A percentile compares a stretch with the other conserved stretches of the same genome.
Conservation (phyloP, 345 rosid genomes). For the Linum lewisii region DNA sequence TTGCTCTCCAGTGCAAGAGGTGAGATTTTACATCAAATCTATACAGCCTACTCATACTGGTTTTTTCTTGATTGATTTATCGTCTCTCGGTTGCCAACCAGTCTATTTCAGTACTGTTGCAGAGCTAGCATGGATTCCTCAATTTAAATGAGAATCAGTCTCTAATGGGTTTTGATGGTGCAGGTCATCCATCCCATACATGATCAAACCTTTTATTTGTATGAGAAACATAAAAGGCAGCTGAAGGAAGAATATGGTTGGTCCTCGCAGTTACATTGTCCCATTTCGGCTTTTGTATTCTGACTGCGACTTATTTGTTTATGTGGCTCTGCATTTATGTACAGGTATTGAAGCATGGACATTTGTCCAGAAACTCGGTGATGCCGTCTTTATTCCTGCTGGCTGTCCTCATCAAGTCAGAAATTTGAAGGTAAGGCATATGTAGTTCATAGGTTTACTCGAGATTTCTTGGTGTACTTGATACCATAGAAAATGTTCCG, state of each 20-base stretch:
- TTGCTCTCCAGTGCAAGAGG: slow-evolving; percentile 4
- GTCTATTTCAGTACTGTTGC: too few species aligned
- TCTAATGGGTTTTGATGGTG: slow-evolving; percentile 3
- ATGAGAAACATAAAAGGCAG: slow-evolving; percentile 39
- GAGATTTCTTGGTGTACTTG: too few species aligned
- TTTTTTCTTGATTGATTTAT: slow-evolving; percentile 7
- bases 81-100: too few species aligned
- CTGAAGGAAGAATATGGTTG: slow-evolving; percentile 51
- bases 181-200: slow-evolving; percentile 55
- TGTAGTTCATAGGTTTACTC: background rate
- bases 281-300: background rate
- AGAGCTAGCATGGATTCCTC: too few species aligned
- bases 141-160: background rate
- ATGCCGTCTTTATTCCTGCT: background rate
- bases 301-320: background rate
- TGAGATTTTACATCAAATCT: background rate
- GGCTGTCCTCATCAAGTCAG: slow-evolving; percentile 6
- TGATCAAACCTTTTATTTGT: slow-evolving; percentile 44
- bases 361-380: slow-evolving; percentile 1
- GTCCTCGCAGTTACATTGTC: background rate
- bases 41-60: background rate
- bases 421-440: background rate
- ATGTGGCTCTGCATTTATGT: background rate
- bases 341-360: slow-evolving; percentile 4
- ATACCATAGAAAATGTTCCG: too few species aligned